These are phyloP conservation scores for Chrysanthemum lavandulifolium DNA, from an alignment of 129 eudicot species.

Conservation along the genomic window DNA sequence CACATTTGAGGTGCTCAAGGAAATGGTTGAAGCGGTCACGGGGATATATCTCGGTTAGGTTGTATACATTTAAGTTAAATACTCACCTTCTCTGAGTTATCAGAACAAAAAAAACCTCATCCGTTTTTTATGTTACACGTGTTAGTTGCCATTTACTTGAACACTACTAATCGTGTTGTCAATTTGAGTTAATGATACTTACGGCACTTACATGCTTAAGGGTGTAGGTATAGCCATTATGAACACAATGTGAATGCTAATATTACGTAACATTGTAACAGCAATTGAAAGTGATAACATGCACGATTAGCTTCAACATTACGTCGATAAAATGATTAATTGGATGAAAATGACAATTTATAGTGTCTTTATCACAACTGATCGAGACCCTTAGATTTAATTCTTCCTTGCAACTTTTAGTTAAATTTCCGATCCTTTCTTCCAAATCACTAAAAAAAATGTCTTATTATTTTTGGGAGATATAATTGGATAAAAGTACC, in stretches of 20 bases:
- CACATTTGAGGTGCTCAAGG: too few species aligned
- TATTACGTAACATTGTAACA: background rate
- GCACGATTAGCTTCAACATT: background rate
- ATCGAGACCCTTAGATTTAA: background rate
- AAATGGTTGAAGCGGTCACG: too few species aligned
- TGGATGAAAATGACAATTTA: conserved; percentile 23
- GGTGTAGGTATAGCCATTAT: background rate
- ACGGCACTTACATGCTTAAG: background rate
- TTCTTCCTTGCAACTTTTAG: background rate
- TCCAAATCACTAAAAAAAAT: background rate
- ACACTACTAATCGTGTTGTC: background rate
- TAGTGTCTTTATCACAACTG: conserved; percentile 15
- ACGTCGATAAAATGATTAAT: background rate
- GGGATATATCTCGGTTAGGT: too few species aligned
- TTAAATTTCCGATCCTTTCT: background rate
- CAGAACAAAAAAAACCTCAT: too few species aligned
- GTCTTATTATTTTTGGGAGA: too few species aligned
- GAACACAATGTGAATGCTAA: background rate
- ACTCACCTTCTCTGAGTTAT: too few species aligned
- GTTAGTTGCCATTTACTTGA: background rate
- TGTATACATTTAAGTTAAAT: too few species aligned
- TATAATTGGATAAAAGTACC: too few species aligned
- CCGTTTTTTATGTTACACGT: background rate
- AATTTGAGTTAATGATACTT: background rate
- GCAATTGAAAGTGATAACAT: background rate